These are phyloP conservation scores for Penicillium sp. DNA, from an alignment of 2,329 filamentous ascomycete species.

Conservation along the genomic window DNA sequence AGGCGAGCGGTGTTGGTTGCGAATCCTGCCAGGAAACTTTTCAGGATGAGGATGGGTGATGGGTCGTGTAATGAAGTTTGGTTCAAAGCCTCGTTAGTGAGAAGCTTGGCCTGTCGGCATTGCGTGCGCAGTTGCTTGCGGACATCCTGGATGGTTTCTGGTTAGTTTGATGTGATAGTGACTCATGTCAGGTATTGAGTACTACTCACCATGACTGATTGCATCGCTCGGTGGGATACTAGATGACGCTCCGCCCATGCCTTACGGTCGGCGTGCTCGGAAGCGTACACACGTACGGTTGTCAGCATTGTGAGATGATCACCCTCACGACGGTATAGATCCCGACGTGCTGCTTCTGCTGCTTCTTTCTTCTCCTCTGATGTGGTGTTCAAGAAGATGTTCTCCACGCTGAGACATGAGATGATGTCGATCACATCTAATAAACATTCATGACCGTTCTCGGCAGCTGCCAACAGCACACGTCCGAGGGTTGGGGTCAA, in stretches of 20 bases:
- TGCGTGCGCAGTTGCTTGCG: conserved; percentile 59
- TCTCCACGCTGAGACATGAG: conserved; percentile 61
- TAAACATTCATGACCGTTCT: conserved; percentile 67
- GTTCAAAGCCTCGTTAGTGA: conserved; percentile 29
- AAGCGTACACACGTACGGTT: conserved; percentile 57
- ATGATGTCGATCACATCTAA: conserved; percentile 82
- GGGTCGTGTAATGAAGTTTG: conserved; percentile 31
- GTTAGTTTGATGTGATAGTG: conserved; percentile 6
- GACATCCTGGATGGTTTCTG: conserved; percentile 45
- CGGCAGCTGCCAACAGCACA: conserved; percentile 74
- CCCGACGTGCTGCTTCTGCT: conserved; percentile 53
- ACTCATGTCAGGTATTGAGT: background rate
- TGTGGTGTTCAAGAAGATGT: conserved; percentile 57
- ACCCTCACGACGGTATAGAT: conserved; percentile 58
- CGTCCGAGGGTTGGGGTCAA: conserved; percentile 76
- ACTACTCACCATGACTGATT: conserved; percentile 54
- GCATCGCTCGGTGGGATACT: conserved; percentile 62
- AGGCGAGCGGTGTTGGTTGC: conserved; percentile 58
- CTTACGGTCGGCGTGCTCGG: conserved; percentile 56
- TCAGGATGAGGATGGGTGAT: conserved; percentile 50
- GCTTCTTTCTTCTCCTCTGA: conserved; percentile 60
- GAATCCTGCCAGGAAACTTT: conserved; percentile 58
- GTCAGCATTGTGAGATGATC: conserved; percentile 62
- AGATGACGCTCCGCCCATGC: conserved; percentile 58
- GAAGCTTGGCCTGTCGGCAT: conserved; percentile 49